Base-by-base conservation (phyloP, 768 basidiomycete species). In the Piloderma croceum region DNA sequence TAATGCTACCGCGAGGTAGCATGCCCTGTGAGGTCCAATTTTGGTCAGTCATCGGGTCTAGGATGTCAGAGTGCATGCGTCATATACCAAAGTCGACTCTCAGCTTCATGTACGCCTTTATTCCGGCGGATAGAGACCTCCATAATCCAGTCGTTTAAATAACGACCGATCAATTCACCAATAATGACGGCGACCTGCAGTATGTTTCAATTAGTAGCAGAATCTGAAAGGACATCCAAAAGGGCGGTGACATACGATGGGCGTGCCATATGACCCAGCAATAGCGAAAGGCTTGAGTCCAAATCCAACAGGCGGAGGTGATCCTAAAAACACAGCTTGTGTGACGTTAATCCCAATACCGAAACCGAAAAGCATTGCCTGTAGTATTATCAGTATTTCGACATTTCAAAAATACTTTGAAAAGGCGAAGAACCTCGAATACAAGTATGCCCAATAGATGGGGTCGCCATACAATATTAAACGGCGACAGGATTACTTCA, bases 291-390 rank as follows among this genome's bases (percentile, higher is more conserved):
- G 65, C 22, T 58, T 65, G 49, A 75, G 73, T 1, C 71, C 77
- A 46, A 66, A 81, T 0, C 65, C 67, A n/a, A 69, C 48, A 0
- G 78, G 77, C 2, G 64, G 63, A 0, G 77, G 76, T 4, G 61
- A 62, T 5, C 77, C 79, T 1, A 83, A 58, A 62, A 83, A 83
- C 2, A 82, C n/a, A n/a, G n/a, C n/a, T n/a, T 77, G 79, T 2
- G 81, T 86, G n/a, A 29, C 75, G 47, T 80, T 80, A 36, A 79
- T 75, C 24, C 81, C 79, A 39, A 81, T 80, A 13, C 69, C 60
- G 53, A 82, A 82, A 0, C 81, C 82, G 51, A 84, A 83, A 0
- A 78, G 52, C 34, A 75, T 51, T 5, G 69, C 76, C 73, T 74
- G 34, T 34, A 32, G 20, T 9, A 4, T 6, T 34, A 32, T 23